phyloP scores from a whole-genome alignment of 345 rosid species.

The Salix caprea region DNA sequence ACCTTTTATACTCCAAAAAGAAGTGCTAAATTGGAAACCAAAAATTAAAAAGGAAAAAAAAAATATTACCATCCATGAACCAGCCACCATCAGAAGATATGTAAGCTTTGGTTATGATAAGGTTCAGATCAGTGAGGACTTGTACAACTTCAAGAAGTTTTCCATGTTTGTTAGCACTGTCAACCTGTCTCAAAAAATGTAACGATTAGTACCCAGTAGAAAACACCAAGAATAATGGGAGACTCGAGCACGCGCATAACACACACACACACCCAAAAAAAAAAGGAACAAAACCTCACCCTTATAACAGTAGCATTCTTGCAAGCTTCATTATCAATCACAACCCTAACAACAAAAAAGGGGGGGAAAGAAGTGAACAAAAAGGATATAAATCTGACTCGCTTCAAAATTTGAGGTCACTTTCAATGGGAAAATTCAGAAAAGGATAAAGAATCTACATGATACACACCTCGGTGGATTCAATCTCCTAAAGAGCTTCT shows the following conservation, averaged over 20 bases:
- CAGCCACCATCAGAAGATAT: slow-evolving; percentile 96
- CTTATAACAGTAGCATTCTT: slow-evolving; percentile 81
- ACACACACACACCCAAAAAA: neutral
- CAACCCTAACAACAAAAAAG: slow-evolving; percentile 56
- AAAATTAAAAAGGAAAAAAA: neutral
- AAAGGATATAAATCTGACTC: slow-evolving; percentile 7
- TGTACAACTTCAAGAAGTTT: slow-evolving; percentile 95
- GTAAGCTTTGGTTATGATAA: slow-evolving; percentile 75
- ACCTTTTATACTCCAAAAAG: neutral
- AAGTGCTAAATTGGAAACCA: neutral
- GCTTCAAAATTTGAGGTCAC: neutral
- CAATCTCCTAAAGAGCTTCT: slow-evolving; percentile 81
- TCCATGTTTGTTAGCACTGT: slow-evolving; percentile 86
- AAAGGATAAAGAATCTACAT: neutral
- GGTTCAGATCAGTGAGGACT: slow-evolving; percentile 87
- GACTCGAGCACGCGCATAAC: too few relatives aligned
- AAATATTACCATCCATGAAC: slow-evolving; percentile 91
- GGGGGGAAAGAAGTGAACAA: neutral
- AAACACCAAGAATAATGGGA: too few relatives aligned
- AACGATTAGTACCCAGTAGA: slow-evolving; percentile 9
- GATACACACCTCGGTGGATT: slow-evolving; percentile 77
- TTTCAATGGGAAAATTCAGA: slow-evolving; percentile 5
- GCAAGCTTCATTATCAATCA: slow-evolving; percentile 87
- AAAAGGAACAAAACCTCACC: slow-evolving; percentile 34
- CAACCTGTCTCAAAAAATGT: neutral